phyloP scores from a whole-genome alignment of 2,329 filamentous ascomycete species.

The Leptoxyphium fumago region DNA sequence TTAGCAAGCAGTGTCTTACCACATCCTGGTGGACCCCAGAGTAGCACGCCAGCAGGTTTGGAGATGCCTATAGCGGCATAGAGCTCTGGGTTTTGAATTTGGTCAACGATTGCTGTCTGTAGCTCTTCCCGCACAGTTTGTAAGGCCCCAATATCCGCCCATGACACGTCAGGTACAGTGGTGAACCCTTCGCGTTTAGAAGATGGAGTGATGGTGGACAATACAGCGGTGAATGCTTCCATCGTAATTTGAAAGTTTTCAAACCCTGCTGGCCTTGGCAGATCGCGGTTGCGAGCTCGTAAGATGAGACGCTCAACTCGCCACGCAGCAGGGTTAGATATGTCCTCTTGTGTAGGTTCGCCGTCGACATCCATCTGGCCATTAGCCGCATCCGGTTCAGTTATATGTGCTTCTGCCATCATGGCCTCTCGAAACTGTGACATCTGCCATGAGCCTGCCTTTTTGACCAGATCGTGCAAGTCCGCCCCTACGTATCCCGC shows the following conservation, averaged over 20 bases:
- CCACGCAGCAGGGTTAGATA: slow-evolving; percentile 4
- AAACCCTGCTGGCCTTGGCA: slow-evolving; percentile 37
- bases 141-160: slow-evolving; percentile 82
- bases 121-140: slow-evolving; percentile 66
- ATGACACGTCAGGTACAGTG: slow-evolving; percentile 83
- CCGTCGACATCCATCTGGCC: slow-evolving; percentile 33
- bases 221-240: slow-evolving; percentile 56
- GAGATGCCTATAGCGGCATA: slow-evolving; percentile 67
- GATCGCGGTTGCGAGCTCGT: slow-evolving; percentile 34
- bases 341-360: slow-evolving; percentile 9
- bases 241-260: slow-evolving; percentile 45
- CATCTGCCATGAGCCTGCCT: slow-evolving; percentile 50
- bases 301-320: slow-evolving; percentile 33
- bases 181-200: slow-evolving; percentile 89
- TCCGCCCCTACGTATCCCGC: slow-evolving; percentile 91
- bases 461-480: slow-evolving; percentile 55
- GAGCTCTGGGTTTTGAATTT: slow-evolving; percentile 66
- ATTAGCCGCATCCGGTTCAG: slow-evolving; percentile 14
- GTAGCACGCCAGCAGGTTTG: slow-evolving; percentile 70
- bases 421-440: slow-evolving; percentile 43
- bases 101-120: slow-evolving; percentile 71
- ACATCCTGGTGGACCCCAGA: slow-evolving; percentile 94
- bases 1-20: slow-evolving; percentile 95
- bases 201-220: slow-evolving; percentile 63
- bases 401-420: not conserved